These are phyloP conservation scores for Alternaria brassicicola DNA, from an alignment of 2,329 filamentous ascomycete species.

Conservation along the genomic window DNA sequence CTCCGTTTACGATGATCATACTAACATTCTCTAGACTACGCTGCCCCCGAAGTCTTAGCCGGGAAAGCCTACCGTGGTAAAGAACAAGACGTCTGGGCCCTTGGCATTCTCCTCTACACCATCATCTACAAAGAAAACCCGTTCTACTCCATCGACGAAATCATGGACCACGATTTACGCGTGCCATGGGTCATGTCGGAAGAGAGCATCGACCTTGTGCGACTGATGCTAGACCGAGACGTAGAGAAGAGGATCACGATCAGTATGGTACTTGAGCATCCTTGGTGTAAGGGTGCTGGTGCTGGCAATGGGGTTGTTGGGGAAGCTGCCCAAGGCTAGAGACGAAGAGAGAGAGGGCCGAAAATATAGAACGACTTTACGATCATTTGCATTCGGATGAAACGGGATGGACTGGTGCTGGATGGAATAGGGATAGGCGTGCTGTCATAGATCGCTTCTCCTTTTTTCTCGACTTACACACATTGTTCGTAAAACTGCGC, in stretches of 20 bases:
- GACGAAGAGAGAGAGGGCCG: neutral
- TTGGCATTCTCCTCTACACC: conserved; percentile 96
- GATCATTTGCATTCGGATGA: conserved; percentile 2
- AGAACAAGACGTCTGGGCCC: conserved; percentile 97
- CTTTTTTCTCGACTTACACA: neutral
- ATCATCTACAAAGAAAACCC: conserved; percentile 99
- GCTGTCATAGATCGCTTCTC: neutral
- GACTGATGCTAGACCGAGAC: conserved; percentile 90
- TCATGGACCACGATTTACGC: conserved; percentile 94
- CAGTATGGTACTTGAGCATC: conserved; percentile 82
- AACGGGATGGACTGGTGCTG: neutral
- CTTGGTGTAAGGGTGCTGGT: conserved; percentile 66
- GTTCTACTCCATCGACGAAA: conserved; percentile 98
- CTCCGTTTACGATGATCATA: neutral
- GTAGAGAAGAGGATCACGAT: conserved; percentile 85
- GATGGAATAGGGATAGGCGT: neutral
- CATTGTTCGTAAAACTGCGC: conserved; percentile 1
- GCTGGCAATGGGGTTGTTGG: neutral
- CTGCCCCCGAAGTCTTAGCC: conserved; percentile 94
- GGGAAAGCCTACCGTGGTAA: conserved; percentile 92
- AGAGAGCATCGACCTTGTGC: conserved; percentile 88
- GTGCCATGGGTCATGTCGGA: conserved; percentile 90
- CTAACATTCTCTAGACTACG: conserved; percentile 73
- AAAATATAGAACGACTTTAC: conserved; percentile 10
- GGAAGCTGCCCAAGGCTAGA: neutral